Evolutionary conservation across 805 yeast genomes (phyloP).

Genomic region (Yamadazyma sp.): DNA sequence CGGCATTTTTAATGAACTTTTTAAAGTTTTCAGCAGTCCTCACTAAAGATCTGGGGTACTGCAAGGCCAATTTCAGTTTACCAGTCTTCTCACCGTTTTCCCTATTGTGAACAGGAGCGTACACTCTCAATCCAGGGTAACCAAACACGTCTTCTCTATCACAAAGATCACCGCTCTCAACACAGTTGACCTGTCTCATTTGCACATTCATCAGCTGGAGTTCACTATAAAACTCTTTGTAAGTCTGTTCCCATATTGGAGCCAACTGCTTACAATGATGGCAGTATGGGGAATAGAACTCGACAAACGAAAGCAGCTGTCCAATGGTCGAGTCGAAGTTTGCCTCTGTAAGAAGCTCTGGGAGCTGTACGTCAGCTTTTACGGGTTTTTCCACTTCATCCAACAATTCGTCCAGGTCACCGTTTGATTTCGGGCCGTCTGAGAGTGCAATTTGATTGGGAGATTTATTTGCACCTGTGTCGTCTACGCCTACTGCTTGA

Average conservation of each 20-base stretch:
- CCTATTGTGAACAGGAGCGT: constrained; percentile 51
- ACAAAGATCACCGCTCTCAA: constrained; percentile 85
- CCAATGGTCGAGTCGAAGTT: constrained; percentile 52
- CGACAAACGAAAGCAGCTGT: constrained; percentile 69
- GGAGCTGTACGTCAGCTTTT: constrained; percentile 30
- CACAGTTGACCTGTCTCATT: constrained; percentile 82
- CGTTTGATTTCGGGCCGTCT: no score
- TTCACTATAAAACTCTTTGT: constrained; percentile 46
- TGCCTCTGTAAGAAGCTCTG: constrained; percentile 49
- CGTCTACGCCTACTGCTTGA: no score
- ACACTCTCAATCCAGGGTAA: constrained; percentile 75
- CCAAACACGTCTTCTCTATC: constrained; percentile 55
- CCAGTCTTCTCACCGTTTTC: constrained; percentile 26
- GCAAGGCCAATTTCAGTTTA: constrained; percentile 30
- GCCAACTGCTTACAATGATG: constrained; percentile 75
- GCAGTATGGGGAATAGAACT: constrained; percentile 90
- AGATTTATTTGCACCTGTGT: no score
- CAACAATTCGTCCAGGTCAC: no score
- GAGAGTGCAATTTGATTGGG: no score
- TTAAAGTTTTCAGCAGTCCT: constrained; percentile 51
- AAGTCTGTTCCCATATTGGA: constrained; percentile 79
- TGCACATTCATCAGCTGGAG: constrained; percentile 45
- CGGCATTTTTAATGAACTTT: constrained; percentile 55
- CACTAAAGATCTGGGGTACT: constrained; percentile 48
- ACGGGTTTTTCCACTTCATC: no score